Percentiles rank a stretch among this genome's conserved stretches.
Evolutionary conservation across 23 red algal genomes (phyloP).

Genomic region (Agarophyton chilense): DNA sequence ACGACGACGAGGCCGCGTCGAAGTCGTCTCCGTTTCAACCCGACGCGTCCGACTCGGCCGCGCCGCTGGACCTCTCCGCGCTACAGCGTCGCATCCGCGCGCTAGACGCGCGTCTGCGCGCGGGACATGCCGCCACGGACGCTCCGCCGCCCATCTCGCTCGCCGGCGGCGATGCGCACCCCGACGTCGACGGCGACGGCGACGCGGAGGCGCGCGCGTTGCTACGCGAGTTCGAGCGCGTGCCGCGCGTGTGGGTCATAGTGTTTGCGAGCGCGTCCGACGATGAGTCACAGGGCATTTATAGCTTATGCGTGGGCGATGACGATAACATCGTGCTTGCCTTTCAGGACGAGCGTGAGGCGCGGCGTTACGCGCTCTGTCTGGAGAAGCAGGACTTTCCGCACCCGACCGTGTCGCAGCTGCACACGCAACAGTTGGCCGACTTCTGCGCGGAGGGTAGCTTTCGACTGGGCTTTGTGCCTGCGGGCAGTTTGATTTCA

Average conservation of each 20-base stretch:
- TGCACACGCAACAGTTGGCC: conserved; percentile 48
- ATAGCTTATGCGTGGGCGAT: conserved; percentile 65
- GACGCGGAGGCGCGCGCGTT: conserved; percentile 33
- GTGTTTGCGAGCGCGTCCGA: conserved; percentile 65
- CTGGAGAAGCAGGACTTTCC: conserved; percentile 88
- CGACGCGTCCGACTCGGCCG: not conserved
- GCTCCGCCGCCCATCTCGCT: not conserved
- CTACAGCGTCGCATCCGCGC: conserved; percentile 39
- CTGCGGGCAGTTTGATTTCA: conserved; percentile 59
- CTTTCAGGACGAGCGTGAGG: conserved; percentile 84
- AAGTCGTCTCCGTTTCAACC: no score
- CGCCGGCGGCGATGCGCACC: not conserved
- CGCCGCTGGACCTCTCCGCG: conserved; percentile 18
- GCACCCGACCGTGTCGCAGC: conserved; percentile 29
- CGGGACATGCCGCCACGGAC: not conserved
- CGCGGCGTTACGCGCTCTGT: conserved; percentile 74
- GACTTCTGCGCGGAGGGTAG: conserved; percentile 76
- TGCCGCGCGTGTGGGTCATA: conserved; percentile 68
- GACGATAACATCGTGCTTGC: conserved; percentile 84
- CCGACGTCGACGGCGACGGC: not conserved
- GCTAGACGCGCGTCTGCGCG: conserved; percentile 1
- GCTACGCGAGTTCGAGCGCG: conserved; percentile 18
- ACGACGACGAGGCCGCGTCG: no score
- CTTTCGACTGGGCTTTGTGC: conserved; percentile 80
- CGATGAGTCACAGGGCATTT: conserved; percentile 68